These are phyloP conservation scores for Zizania latifolia DNA, from an alignment of 176 grass and related monocot genomes.

Conservation along the genomic window DNA sequence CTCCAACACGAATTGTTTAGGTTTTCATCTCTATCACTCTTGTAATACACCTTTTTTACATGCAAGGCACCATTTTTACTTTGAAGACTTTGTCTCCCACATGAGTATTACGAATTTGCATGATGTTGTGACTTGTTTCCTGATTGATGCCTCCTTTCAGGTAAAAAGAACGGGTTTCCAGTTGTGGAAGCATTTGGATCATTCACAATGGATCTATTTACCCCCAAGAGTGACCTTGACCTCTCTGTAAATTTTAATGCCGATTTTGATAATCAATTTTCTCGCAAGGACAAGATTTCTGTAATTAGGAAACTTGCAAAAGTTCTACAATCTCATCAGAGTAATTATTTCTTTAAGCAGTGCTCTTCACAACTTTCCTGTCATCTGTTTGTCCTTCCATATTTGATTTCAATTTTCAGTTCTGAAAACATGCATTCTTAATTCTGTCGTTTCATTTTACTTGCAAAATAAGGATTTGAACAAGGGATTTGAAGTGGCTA, in stretches of 20 bases:
- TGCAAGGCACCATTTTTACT: neutral
- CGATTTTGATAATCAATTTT: conserved; percentile 25
- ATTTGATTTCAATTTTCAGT: neutral
- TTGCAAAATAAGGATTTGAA: conserved; percentile 1
- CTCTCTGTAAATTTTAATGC: conserved; percentile 80
- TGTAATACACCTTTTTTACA: neutral
- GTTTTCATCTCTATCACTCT: neutral
- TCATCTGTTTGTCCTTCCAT: conserved; percentile 15
- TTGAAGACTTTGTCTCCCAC: neutral
- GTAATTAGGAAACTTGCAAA: conserved; percentile 58
- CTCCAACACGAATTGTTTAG: neutral
- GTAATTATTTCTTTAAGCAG: conserved; percentile 41
- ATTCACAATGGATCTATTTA: conserved; percentile 96
- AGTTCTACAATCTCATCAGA: conserved; percentile 52
- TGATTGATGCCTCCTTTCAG: conserved; percentile 38
- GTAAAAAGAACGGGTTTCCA: conserved; percentile 48
- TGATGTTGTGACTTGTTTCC: neutral
- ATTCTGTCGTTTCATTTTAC: neutral
- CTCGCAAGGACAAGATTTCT: conserved; percentile 57
- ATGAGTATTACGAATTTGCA: neutral
- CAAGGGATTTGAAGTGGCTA: conserved; percentile 3
- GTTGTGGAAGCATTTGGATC: conserved; percentile 83
- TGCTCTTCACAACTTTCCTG: conserved; percentile 9
- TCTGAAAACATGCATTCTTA: neutral
- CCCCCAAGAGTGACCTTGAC: conserved; percentile 81